A percentile compares a stretch with the other conserved stretches of the same genome.
These are phyloP conservation scores for California macrophylla DNA, from an alignment of 441 rosid genomes.

Conservation along the genomic window DNA sequence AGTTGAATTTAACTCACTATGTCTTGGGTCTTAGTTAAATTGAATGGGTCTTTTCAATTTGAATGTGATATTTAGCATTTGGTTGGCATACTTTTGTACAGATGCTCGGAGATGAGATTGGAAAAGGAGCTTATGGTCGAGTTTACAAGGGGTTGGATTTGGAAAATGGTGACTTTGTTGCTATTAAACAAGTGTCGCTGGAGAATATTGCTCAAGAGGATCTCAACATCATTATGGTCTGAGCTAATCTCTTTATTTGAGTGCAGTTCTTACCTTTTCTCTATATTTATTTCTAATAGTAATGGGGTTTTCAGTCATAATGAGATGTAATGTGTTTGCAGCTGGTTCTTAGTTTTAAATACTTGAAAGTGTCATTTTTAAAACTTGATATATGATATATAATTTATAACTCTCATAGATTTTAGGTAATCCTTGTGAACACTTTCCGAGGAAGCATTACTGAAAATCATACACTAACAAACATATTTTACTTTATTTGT, in stretches of 20 bases:
- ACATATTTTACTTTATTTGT: neutral
- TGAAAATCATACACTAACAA: neutral
- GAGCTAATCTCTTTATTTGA: too few species aligned
- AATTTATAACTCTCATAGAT: neutral
- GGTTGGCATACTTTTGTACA: constrained; percentile 21
- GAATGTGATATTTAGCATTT: constrained; percentile 1
- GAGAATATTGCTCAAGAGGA: constrained; percentile 97
- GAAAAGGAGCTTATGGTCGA: constrained; percentile 98
- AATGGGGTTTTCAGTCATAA: neutral
- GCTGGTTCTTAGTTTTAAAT: too few species aligned
- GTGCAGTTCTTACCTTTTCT: neutral
- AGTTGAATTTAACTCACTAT: neutral
- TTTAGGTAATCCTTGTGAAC: neutral
- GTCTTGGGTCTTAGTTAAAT: neutral
- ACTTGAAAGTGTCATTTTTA: too few species aligned
- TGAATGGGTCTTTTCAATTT: neutral
- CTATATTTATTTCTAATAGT: neutral
- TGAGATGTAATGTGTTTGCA: neutral
- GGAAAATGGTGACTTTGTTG: constrained; percentile 96
- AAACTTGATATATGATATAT: neutral
- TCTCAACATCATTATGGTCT: constrained; percentile 85
- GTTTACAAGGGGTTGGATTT: constrained; percentile 96
- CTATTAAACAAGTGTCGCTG: constrained; percentile 93
- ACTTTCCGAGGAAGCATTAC: neutral
- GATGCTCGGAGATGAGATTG: constrained; percentile 99